Percentiles rank a stretch among this genome's conserved stretches.
Conservation (phyloP, 257 asterid genomes). For the Ilex asprella region DNA sequence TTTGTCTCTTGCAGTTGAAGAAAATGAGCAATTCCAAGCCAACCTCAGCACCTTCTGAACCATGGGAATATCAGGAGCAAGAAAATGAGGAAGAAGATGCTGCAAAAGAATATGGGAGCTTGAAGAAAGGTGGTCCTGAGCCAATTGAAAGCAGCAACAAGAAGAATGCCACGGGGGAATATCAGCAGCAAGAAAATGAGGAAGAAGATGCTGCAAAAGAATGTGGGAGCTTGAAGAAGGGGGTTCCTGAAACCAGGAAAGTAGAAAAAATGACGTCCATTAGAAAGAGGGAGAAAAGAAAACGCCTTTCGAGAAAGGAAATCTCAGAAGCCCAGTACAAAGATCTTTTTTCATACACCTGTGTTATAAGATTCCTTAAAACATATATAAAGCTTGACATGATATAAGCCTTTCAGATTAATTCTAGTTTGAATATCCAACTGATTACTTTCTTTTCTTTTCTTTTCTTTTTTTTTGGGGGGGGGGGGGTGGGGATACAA, state of each 20-base stretch:
- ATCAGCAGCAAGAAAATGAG: constrained; percentile 15
- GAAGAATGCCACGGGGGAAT: constrained; percentile 22
- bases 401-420: background rate
- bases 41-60: constrained; percentile 26
- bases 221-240: constrained; percentile 11
- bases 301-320: constrained; percentile 50
- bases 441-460: background rate
- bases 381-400: background rate
- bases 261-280: constrained; percentile 16
- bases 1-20: constrained; percentile 50
- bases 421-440: no score
- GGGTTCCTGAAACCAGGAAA: constrained; percentile 12
- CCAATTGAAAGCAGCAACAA: constrained; percentile 16
- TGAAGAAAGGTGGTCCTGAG: constrained; percentile 9
- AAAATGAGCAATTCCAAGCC: constrained; percentile 65
- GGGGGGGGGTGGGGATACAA: no score
- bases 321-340: constrained; percentile 48
- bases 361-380: background rate
- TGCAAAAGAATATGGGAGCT: no score
- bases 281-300: constrained; percentile 38
- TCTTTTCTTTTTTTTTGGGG: no score
- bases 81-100: background rate
- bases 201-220: constrained; percentile 8
- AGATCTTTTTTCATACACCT: background rate
- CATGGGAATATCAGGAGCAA: constrained; percentile 48